Base-by-base conservation (phyloP, 257 asterid species). In the Penstemon eatonii region DNA sequence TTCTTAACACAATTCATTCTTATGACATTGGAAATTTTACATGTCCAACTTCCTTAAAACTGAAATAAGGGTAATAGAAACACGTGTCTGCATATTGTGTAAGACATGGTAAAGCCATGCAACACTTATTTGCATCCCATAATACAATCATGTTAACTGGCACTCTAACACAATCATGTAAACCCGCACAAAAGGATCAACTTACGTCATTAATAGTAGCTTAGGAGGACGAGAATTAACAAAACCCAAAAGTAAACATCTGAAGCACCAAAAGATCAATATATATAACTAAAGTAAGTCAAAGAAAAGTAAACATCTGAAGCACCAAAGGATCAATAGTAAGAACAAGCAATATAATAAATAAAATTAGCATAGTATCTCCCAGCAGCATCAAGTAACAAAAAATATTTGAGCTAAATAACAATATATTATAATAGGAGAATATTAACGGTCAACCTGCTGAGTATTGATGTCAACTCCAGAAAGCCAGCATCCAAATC, bases 401-500 rank as follows among this genome's bases (percentile, higher is more conserved):
- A 11, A 18, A 33, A 5, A 37, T 9, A 15, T 6, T 8, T 39
- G 45, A 73, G 38, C 36, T 44, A 46, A 36, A 18, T 5, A 0
- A 25, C 33, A 25, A 25, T 25, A 25, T 25, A 25, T 51, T 68
- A 37, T 52, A 52, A 2, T 41, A 38, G 5, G 7, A 25, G 60
- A 41, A 72, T 3, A 67, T 15, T 15, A 15, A 15, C 18, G 18
- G 18, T 44, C 18, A 65, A 94, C 97, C 96, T 94, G 99, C 79
- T 93, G 97, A 56, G 97, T 90, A 69, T 93, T 90, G 53, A 93
- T 90, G 81, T 93, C 97, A 71, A 90, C 96, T 38, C 99, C 99
- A 65, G 96, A 93, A 66, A 90, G 97, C 96, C 97, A 93, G 69
- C 97, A 91, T 70, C 99, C 99, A 67, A 93, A 93, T 40, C 99